These are phyloP conservation scores for Arthrocladium fulminans DNA, from an alignment of 2,329 filamentous ascomycete species.

Conservation along the genomic window DNA sequence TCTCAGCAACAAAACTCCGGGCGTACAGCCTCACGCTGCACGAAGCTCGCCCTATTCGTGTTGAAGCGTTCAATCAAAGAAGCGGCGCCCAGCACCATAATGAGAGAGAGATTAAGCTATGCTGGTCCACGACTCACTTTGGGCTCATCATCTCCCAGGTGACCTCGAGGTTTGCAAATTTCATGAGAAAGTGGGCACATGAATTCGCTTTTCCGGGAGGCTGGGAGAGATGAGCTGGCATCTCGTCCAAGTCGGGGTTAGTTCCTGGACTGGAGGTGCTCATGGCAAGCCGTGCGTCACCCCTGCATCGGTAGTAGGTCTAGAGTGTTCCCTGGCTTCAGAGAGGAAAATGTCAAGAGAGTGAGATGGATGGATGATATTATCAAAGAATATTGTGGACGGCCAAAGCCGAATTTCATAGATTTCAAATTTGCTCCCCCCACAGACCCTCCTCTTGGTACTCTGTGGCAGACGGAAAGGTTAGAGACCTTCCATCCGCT, in stretches of 20 bases:
- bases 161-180: neutral
- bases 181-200: neutral
- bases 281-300: neutral
- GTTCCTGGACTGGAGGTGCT: neutral
- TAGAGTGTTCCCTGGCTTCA: neutral
- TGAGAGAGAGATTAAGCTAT: neutral
- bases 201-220: neutral
- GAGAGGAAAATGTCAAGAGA: neutral
- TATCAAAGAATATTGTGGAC: neutral
- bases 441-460: neutral
- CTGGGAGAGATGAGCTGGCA: conserved; percentile 3
- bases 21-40: conserved; percentile 6
- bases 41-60: neutral
- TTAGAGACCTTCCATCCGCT: neutral
- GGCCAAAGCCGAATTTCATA: neutral
- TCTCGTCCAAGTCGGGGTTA: neutral
- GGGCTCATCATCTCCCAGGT: neutral
- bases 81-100: neutral
- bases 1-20: neutral
- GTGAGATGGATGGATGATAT: too few relatives aligned
- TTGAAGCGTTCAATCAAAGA: neutral
- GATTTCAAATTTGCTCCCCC: neutral
- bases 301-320: neutral
- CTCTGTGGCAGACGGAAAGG: neutral
- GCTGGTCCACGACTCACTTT: neutral